These are phyloP conservation scores for Claviceps purpurea DNA, from an alignment of 2,329 filamentous ascomycete genomes.

Conservation along the genomic window DNA sequence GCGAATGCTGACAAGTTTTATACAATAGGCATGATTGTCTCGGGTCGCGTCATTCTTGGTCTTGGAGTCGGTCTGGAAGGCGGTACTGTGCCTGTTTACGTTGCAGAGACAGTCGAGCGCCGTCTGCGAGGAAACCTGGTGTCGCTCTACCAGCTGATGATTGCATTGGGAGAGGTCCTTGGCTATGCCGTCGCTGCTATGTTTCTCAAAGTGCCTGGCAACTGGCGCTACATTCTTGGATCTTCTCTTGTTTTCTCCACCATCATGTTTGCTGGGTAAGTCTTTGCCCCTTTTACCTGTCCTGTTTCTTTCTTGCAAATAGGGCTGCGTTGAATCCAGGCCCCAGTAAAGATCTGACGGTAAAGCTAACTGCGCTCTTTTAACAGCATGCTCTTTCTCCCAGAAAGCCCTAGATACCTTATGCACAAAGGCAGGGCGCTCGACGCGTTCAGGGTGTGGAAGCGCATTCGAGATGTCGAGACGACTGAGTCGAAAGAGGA, in stretches of 20 bases:
- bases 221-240: conserved; percentile 63
- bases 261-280: conserved; percentile 23
- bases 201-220: conserved; percentile 54
- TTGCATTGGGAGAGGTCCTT: conserved; percentile 60
- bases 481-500: conserved; percentile 48
- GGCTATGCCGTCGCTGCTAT: conserved; percentile 62
- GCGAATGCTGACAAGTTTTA: not conserved
- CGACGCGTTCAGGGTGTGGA: conserved; percentile 51
- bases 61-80: conserved; percentile 60
- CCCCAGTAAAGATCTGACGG: not conserved
- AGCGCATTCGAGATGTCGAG: conserved; percentile 51
- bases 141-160: conserved; percentile 63
- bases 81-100: conserved; percentile 62
- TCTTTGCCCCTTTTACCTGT: not conserved
- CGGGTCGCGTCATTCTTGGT: conserved; percentile 54
- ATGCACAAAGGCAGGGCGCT: conserved; percentile 47
- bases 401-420: conserved; percentile 54
- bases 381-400: conserved; percentile 56
- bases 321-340: too few species aligned
- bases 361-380: not conserved
- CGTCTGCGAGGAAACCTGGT: conserved; percentile 58
- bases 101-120: conserved; percentile 57
- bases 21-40: conserved; percentile 47
- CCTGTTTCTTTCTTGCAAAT: too few species aligned
- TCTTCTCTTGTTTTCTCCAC: conserved; percentile 56